Evolutionary conservation across 2,329 filamentous ascomycete genomes (phyloP), one percentile per base, ranked within the genome.

Genomic region (Cordyceps sp.): DNA sequence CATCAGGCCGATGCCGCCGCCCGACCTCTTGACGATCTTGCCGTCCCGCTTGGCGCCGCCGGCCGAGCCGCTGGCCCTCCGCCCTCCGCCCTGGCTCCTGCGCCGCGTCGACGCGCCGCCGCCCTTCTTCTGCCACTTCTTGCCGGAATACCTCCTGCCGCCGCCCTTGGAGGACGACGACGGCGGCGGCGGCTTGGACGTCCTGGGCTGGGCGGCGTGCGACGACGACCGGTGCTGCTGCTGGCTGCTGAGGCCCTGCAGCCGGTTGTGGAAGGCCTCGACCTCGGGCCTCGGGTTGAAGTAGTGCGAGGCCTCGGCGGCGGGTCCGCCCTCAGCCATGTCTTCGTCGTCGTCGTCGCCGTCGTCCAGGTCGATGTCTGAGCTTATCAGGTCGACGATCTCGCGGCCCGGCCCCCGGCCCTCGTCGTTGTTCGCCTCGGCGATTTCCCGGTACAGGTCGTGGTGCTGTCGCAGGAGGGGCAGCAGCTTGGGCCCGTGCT

Each of bases 401-500:
- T 64, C 60, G 34, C 52, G 45, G 29, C n/a, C n/a, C n/a, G n/a
- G n/a, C n/a, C 40, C 42, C 17, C 36, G 24, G 6, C 50, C 20
- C 12, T 50, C 41, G 31, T 42, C 31, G 22, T 37, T 37, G 36
- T 16, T 7, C 10, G 39, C 40, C n/a, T 54, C 55, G 56, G 65
- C 65, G 44, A 70, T 67, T 29, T 65, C 59, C 21, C 52, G 49
- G 41, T 71, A 74, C 25, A 57, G 53, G 0, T 44, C 36, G 20
- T 63, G 52, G 39, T 60, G 63, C 12, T 55, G 52, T 32, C 58
- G 55, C 29, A 85, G 56, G 5, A 84, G 49, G 1, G 62, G 58
- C 24, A 80, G 48, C 38, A 88, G 72, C 33, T 59, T 62, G 22
- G 53, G 55, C 7, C 80, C 80, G 45, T 75, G 73, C 3, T 59